Percentiles rank a stretch among this genome's conserved stretches.
Evolutionary conservation across 2,329 filamentous ascomycete species (phyloP).

Genomic region (Cladosporium velox): DNA sequence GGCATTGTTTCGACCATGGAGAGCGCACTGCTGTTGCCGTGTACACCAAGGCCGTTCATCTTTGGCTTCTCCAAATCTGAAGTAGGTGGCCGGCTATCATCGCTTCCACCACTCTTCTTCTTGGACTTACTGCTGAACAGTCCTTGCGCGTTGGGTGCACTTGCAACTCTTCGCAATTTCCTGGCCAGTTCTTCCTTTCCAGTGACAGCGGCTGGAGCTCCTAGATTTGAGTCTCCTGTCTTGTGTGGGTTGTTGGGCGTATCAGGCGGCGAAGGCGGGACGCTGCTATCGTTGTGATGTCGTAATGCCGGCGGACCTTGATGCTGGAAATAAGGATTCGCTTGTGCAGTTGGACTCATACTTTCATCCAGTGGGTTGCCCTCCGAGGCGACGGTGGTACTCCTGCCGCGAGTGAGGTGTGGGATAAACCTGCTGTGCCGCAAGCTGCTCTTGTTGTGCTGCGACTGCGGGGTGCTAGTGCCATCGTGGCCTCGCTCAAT

Average conservation of each 20-base stretch:
- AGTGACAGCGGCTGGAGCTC: slow-evolving; percentile 66
- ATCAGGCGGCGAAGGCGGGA: slow-evolving; percentile 89
- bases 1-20: slow-evolving; percentile 54
- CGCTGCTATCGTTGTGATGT: slow-evolving; percentile 92
- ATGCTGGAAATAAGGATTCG: slow-evolving; percentile 96
- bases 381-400: slow-evolving; percentile 88
- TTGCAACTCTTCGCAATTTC: slow-evolving; percentile 90
- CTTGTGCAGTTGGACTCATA: slow-evolving; percentile 87
- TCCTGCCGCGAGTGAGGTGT: slow-evolving; percentile 82
- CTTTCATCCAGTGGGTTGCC: slow-evolving; percentile 86
- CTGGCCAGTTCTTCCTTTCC: slow-evolving; percentile 93
- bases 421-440: slow-evolving; percentile 88
- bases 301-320: slow-evolving; percentile 90
- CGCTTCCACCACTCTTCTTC: slow-evolving; percentile 38
- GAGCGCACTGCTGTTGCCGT: slow-evolving; percentile 45
- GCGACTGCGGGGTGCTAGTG: slow-evolving; percentile 54
- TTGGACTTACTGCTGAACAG: slow-evolving; percentile 64
- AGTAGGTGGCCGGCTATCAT: slow-evolving; percentile 70
- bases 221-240: slow-evolving; percentile 59
- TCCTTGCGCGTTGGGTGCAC: slow-evolving; percentile 94
- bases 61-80: slow-evolving; percentile 81
- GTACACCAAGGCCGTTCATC: slow-evolving; percentile 49
- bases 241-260: slow-evolving; percentile 72
- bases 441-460: slow-evolving; percentile 60
- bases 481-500: slow-evolving; percentile 40